Evolutionary conservation across 2,329 filamentous ascomycete genomes (phyloP).

Genomic region (Paraphoma sp.): DNA sequence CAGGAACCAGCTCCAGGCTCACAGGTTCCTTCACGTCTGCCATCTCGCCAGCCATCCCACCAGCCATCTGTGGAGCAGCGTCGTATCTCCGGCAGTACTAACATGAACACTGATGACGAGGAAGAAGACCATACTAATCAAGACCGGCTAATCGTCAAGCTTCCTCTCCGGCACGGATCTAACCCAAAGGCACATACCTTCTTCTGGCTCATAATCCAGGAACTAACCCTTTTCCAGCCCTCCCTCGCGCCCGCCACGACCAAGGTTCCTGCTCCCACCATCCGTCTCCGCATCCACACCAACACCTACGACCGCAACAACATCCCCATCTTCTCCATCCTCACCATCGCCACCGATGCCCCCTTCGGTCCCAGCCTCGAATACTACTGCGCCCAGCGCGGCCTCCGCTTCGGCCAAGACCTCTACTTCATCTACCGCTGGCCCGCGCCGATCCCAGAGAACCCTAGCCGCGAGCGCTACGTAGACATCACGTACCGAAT

Average conservation of each 20-base stretch:
- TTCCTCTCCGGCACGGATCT: neutral
- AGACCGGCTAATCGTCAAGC: neutral
- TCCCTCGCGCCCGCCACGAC: neutral
- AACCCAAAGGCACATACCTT: neutral
- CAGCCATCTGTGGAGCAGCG: neutral
- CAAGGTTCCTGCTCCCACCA: neutral
- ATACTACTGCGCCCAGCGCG: constrained; percentile 19
- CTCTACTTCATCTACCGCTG: constrained; percentile 19
- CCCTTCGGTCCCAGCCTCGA: constrained; percentile 18
- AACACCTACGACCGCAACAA: constrained; percentile 17
- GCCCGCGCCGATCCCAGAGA: neutral
- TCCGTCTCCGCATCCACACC: constrained; percentile 15
- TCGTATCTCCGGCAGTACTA: neutral
- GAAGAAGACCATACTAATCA: neutral
- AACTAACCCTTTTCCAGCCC: neutral
- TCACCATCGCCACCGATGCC: constrained; percentile 11
- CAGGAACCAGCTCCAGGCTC: constrained; percentile 5
- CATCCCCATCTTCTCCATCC: constrained; percentile 17
- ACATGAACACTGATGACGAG: neutral
- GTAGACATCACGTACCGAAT: constrained; percentile 17
- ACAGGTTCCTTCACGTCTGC: constrained; percentile 5
- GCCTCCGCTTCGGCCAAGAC: constrained; percentile 14
- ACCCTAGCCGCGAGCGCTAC: neutral
- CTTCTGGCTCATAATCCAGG: no score
- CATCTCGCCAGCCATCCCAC: constrained; percentile 5